A percentile compares a stretch with the other conserved stretches of the same genome.
Evolutionary conservation across 768 basidiomycete species (phyloP).

Genomic region (Phaffia tasmanica): DNA sequence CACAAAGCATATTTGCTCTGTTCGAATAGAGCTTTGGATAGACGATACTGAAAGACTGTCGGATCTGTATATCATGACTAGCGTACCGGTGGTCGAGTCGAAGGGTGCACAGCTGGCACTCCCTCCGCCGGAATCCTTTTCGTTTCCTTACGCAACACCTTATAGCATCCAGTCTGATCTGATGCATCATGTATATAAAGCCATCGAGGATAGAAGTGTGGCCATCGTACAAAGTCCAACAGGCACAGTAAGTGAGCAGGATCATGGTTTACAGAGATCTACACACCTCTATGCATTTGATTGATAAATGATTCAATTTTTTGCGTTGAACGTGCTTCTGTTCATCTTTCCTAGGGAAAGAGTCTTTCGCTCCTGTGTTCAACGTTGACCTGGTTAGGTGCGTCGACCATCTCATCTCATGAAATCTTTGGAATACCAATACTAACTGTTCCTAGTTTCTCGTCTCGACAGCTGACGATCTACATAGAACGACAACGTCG

Average conservation of each 20-base stretch:
- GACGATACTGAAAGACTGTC: too few species aligned
- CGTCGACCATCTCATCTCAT: background rate
- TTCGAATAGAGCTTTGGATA: too few species aligned
- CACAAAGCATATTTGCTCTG: too few species aligned
- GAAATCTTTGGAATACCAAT: background rate
- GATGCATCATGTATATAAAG: constrained; percentile 73
- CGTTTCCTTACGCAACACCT: constrained; percentile 73
- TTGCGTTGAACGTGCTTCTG: background rate
- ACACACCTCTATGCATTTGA: background rate
- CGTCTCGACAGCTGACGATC: constrained; percentile 6
- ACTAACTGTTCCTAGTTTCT: background rate
- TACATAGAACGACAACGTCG: constrained; percentile 17
- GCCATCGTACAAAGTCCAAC: constrained; percentile 82
- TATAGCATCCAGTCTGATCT: constrained; percentile 75
- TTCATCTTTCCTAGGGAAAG: constrained; percentile 54
- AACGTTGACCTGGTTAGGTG: constrained; percentile 11
- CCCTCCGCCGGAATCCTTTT: constrained; percentile 56
- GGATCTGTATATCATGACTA: too few species aligned
- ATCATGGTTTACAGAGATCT: constrained; percentile 1
- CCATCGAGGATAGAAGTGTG: constrained; percentile 61
- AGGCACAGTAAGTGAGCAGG: constrained; percentile 53
- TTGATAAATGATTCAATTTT: background rate
- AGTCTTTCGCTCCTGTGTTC: constrained; percentile 43
- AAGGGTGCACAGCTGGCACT: constrained; percentile 36
- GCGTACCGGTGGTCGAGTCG: too few species aligned